These are phyloP conservation scores for Falciphora oryzae DNA, from an alignment of 2,329 filamentous ascomycete genomes.

Conservation along the genomic window DNA sequence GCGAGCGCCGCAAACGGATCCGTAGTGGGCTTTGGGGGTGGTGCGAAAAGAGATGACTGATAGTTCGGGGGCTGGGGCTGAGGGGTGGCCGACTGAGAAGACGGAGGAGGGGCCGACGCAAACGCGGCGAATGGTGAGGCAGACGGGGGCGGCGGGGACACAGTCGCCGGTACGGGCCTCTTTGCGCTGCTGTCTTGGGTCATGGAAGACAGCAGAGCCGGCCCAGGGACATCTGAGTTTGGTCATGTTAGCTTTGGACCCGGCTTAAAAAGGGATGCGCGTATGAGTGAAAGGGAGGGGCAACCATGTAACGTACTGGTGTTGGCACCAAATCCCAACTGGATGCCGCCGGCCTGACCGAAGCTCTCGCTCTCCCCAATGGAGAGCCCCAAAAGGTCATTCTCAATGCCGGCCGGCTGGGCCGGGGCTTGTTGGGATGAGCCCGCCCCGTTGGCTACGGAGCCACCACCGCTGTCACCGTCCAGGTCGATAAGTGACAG, in stretches of 20 bases:
- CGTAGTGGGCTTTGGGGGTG: constrained; percentile 34
- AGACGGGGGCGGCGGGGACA: constrained; percentile 21
- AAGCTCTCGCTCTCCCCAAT: constrained; percentile 62
- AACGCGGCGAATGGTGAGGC: constrained; percentile 53
- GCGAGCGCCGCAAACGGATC: constrained; percentile 51
- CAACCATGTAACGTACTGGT: constrained; percentile 44
- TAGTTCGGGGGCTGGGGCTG: constrained; percentile 44
- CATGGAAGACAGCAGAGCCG: constrained; percentile 57
- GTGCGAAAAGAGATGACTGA: constrained; percentile 41
- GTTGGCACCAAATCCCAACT: constrained; percentile 70
- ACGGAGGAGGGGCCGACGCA: constrained; percentile 37
- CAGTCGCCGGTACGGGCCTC: constrained; percentile 26
- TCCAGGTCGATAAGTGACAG: constrained; percentile 93
- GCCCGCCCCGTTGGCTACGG: constrained; percentile 36
- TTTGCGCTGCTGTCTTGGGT: constrained; percentile 55
- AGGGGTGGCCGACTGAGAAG: constrained; percentile 47
- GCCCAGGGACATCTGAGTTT: constrained; percentile 54
- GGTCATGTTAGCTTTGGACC: constrained; percentile 20
- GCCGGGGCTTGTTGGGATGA: constrained; percentile 32
- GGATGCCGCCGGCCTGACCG: constrained; percentile 74
- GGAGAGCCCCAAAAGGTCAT: constrained; percentile 84
- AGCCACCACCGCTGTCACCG: constrained; percentile 45
- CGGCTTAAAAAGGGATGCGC: no score
- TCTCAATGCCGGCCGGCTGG: constrained; percentile 67
- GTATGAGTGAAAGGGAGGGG: constrained; percentile 7